A percentile compares a stretch with the other conserved stretches of the same genome.
Evolutionary conservation across 345 rosid species (phyloP).

Genomic region (Raphanus sativus): DNA sequence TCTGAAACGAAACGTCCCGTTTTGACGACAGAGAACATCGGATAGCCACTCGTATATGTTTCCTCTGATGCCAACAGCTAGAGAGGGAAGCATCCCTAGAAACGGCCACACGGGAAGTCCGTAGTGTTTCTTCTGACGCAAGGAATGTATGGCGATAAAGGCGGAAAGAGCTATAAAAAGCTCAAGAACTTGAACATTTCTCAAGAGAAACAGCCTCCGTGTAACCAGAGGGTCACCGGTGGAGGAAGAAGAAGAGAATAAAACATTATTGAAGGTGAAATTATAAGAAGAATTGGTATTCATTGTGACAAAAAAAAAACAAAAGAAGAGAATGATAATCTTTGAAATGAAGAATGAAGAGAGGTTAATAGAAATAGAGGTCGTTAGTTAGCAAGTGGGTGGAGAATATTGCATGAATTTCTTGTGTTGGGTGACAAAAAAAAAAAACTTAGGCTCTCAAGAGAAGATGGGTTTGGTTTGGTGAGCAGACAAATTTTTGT

Average conservation of each 20-base stretch:
- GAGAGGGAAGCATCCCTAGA: conserved; percentile 90
- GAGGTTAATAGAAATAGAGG: conserved; percentile 30
- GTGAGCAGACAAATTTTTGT: conserved; percentile 65
- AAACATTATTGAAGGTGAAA: conserved; percentile 53
- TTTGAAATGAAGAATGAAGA: conserved; percentile 39
- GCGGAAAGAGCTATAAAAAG: conserved; percentile 56
- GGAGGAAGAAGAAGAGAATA: conserved; percentile 50
- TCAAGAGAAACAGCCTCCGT: conserved; percentile 46
- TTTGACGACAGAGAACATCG: conserved; percentile 50
- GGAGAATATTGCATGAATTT: conserved; percentile 33
- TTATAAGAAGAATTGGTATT: conserved; percentile 46
- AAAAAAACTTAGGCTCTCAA: conserved; percentile 35
- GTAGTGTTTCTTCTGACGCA: conserved; percentile 60
- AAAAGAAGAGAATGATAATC: conserved; percentile 16
- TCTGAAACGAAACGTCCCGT: conserved; percentile 73
- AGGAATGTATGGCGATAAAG: conserved; percentile 50
- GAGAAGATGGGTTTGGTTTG: conserved; percentile 69
- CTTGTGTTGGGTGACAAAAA: conserved; percentile 34
- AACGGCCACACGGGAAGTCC: conserved; percentile 88
- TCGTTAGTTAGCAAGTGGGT: conserved; percentile 37
- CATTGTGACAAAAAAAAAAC: conserved; percentile 20
- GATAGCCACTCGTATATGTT: conserved; percentile 80
- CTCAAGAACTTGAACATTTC: conserved; percentile 61
- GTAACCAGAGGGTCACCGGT: conserved; percentile 53
- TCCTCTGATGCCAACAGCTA: conserved; percentile 44